A percentile compares a stretch with the other conserved stretches of the same genome.
These are phyloP conservation scores for Rhododendron ovatum DNA, from an alignment of 148 eudicot genomes.

Conservation along the genomic window DNA sequence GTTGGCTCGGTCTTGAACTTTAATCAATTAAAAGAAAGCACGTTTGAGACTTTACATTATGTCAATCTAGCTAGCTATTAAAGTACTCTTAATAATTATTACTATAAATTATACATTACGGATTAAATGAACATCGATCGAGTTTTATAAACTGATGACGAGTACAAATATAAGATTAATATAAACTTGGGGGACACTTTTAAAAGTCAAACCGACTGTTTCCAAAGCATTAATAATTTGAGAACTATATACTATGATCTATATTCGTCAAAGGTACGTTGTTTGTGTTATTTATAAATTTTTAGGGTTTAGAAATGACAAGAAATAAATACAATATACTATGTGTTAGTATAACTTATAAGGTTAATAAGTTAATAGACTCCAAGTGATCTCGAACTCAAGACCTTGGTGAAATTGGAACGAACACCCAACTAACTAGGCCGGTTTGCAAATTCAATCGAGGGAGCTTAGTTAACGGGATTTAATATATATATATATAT, in stretches of 20 bases:
- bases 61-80: constrained; percentile 10
- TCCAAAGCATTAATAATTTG: neutral
- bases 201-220: constrained; percentile 10
- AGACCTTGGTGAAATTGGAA: too few species aligned
- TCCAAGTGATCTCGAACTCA: too few species aligned
- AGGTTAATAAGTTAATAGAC: too few species aligned
- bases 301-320: too few species aligned
- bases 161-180: neutral
- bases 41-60: constrained; percentile 22
- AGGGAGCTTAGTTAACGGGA: neutral
- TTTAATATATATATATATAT: too few species aligned
- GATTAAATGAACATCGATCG: neutral
- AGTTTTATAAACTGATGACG: neutral
- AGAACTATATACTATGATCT: neutral
- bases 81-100: neutral
- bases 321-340: too few species aligned
- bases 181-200: neutral
- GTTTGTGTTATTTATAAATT: neutral
- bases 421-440: too few species aligned
- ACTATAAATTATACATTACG: neutral
- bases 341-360: too few species aligned
- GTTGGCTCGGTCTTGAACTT: constrained; percentile 21
- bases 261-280: neutral
- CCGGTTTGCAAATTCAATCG: neutral
- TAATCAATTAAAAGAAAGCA: constrained; percentile 34